phyloP scores from a whole-genome alignment of 2,329 filamentous ascomycete species.

The Ophiostoma sp. region DNA sequence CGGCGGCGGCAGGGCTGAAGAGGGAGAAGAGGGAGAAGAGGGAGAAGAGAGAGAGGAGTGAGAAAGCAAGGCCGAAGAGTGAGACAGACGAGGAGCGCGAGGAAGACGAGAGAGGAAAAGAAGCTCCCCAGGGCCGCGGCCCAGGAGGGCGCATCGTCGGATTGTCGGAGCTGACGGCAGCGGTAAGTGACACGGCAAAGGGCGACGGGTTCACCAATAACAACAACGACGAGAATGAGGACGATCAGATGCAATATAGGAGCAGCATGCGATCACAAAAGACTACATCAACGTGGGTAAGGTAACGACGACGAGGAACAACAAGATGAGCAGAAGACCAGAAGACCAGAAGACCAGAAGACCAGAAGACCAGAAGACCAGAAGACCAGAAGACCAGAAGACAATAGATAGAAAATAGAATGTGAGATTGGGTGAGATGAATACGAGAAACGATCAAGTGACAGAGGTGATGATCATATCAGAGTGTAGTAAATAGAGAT shows the following conservation, averaged over 20 bases:
- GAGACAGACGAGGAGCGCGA: not conserved
- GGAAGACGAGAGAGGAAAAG: not conserved
- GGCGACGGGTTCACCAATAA: too few relatives aligned
- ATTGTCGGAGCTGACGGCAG: not conserved
- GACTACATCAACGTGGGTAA: conserved; percentile 1
- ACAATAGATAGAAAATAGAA: not conserved
- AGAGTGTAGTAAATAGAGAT: not conserved
- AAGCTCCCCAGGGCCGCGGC: conserved; percentile 6
- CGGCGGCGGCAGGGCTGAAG: conserved; percentile 42
- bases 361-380: not conserved
- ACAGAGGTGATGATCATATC: not conserved
- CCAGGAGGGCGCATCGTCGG: conserved; percentile 18
- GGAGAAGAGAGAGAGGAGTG: not conserved
- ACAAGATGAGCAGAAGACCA: not conserved
- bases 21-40: not conserved
- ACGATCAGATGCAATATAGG: not conserved
- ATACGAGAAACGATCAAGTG: not conserved
- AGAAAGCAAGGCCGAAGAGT: not conserved
- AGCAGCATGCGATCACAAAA: not conserved
- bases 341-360: not conserved
- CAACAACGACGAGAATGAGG: not conserved
- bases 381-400: not conserved
- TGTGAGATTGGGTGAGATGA: conserved; percentile 3
- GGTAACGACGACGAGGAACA: not conserved
- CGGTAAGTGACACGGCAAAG: not conserved